Conservation (phyloP, 495 filamentous ascomycete genomes). For the Viridothelium virens region DNA sequence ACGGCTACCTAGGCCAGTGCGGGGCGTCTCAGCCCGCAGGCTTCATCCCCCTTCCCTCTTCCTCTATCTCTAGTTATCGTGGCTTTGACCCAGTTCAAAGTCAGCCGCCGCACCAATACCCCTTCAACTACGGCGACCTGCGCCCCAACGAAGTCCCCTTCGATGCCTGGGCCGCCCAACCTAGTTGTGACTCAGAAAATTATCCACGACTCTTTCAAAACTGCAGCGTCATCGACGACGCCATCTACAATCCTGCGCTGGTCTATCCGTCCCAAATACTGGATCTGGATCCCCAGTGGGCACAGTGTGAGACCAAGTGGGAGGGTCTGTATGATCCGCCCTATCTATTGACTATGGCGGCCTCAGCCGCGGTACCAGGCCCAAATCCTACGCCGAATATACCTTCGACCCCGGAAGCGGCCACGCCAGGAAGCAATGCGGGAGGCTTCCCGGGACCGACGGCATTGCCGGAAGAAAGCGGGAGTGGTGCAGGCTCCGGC, state of each 20-base stretch:
- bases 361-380: not conserved
- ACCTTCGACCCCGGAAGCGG: not conserved
- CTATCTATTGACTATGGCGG: not conserved
- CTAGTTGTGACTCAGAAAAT: not conserved
- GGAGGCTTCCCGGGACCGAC: not conserved
- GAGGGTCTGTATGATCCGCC: not conserved
- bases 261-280: not conserved
- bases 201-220: not conserved
- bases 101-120: not conserved
- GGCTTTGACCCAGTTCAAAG: not conserved
- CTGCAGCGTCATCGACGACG: slow-evolving; percentile 7
- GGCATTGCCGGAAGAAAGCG: not conserved
- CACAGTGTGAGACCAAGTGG: not conserved
- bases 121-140: slow-evolving; percentile 6
- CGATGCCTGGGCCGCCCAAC: not conserved
- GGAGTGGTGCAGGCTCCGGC: not conserved
- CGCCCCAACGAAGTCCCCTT: slow-evolving; percentile 2
- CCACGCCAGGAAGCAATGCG: not conserved
- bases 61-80: not conserved
- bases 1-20: not conserved
- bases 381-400: not conserved
- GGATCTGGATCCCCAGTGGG: not conserved
- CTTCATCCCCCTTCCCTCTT: not conserved
- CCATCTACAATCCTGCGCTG: slow-evolving; percentile 4
- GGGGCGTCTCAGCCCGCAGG: not conserved